These are phyloP conservation scores for Vigna hirtella DNA, from an alignment of 306 rosid species.

Conservation along the genomic window DNA sequence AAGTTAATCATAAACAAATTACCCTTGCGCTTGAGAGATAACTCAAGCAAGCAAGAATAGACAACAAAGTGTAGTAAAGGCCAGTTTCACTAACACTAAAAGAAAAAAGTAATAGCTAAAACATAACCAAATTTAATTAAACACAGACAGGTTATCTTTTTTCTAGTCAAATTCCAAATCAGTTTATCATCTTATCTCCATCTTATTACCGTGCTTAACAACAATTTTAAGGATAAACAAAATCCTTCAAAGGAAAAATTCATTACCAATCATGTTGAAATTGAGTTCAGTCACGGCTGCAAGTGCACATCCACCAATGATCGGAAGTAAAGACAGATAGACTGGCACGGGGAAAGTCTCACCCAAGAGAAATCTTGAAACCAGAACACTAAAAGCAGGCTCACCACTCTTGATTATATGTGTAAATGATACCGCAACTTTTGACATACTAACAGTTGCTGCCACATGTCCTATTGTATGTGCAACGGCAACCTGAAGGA, in stretches of 20 bases:
- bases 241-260: conserved; percentile 9
- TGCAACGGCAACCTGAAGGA: conserved; percentile 87
- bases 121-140: not conserved
- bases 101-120: not conserved
- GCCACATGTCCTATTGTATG: conserved; percentile 99
- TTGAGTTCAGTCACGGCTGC: conserved; percentile 98
- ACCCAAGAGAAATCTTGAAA: conserved; percentile 87
- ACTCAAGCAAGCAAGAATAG: conserved; percentile 3
- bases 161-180: not conserved
- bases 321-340: conserved; percentile 91
- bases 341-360: conserved; percentile 85
- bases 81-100: conserved; percentile 6
- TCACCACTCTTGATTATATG: conserved; percentile 99
- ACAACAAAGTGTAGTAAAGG: not conserved
- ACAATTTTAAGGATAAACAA: conserved; percentile 2
- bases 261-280: conserved; percentile 93
- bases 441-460: conserved; percentile 97
- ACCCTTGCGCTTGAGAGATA: not conserved
- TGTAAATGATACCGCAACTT: conserved; percentile 98
- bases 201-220: conserved; percentile 1
- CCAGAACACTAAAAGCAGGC: conserved; percentile 96
- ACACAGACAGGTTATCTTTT: not conserved
- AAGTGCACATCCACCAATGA: conserved; percentile 96
- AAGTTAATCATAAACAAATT: conserved; percentile 24
- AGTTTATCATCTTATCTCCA: conserved; percentile 15